Evolutionary conservation across 331 rosid genomes (phyloP).

Genomic region (Rhamnella rubrinervis): DNA sequence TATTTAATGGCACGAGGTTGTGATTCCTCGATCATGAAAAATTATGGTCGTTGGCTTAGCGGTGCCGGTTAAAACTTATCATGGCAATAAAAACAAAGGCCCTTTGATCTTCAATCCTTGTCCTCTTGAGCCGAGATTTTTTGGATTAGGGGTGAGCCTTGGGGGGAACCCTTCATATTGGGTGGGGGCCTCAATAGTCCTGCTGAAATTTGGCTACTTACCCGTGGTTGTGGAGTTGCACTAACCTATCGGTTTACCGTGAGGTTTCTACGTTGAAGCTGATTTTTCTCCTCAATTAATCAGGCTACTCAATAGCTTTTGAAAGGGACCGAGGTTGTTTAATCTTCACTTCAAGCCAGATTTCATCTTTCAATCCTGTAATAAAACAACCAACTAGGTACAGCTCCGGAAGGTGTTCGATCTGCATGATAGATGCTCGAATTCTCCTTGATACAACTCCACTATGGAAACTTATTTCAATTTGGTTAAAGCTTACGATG

Average conservation of each 20-base stretch:
- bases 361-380: neutral
- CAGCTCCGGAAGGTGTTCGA: neutral
- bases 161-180: neutral
- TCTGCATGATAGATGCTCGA: neutral
- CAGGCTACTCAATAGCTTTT: neutral
- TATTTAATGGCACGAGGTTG: neutral
- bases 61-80: neutral
- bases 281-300: neutral
- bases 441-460: neutral
- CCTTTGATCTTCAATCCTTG: neutral
- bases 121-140: neutral
- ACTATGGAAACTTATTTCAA: neutral
- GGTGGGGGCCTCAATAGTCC: neutral
- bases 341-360: neutral
- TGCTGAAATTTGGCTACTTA: neutral
- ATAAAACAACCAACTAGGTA: neutral
- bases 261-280: neutral
- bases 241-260: no score
- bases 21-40: constrained; percentile 10
- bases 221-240: no score
- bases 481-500: neutral
- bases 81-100: neutral
- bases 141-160: neutral
- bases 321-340: constrained; percentile 1
- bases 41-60: neutral